These are phyloP conservation scores for Lentinula lateritia DNA, from an alignment of 768 basidiomycete species.

Conservation along the genomic window DNA sequence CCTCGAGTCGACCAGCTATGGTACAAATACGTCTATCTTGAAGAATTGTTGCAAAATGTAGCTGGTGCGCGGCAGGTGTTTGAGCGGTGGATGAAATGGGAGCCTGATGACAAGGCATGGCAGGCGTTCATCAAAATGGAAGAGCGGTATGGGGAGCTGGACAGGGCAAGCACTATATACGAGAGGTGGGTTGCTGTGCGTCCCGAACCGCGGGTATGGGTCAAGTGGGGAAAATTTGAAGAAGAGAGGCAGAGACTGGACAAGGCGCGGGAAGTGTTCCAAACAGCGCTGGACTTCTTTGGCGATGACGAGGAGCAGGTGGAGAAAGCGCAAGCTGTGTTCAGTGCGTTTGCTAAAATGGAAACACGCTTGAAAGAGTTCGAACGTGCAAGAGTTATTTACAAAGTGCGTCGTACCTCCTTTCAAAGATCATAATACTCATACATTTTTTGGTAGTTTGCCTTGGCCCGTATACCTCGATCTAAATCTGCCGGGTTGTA, in stretches of 20 bases:
- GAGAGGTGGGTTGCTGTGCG: constrained; percentile 81
- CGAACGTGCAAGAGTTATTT: constrained; percentile 94
- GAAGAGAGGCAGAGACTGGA: constrained; percentile 73
- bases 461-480: constrained; percentile 85
- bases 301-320: constrained; percentile 86
- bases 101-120: constrained; percentile 99
- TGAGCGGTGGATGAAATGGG: constrained; percentile 99
- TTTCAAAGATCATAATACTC: neutral
- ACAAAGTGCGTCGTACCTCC: constrained; percentile 60
- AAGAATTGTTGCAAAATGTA: constrained; percentile 94
- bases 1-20: constrained; percentile 96
- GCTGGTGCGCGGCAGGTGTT: constrained; percentile 96
- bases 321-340: constrained; percentile 96
- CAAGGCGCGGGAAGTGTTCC: constrained; percentile 83
- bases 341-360: constrained; percentile 90
- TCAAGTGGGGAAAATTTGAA: constrained; percentile 85
- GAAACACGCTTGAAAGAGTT: constrained; percentile 94
- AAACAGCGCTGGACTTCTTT: constrained; percentile 86
- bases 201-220: constrained; percentile 78
- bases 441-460: constrained; percentile 56
- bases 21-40: constrained; percentile 99
- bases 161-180: constrained; percentile 88
- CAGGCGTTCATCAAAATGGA: constrained; percentile 99
- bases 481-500: constrained; percentile 88
- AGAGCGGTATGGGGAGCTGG: constrained; percentile 85